Conservation (phyloP, 1,139 yeast species). For the Blastobotrys serpentis region DNA sequence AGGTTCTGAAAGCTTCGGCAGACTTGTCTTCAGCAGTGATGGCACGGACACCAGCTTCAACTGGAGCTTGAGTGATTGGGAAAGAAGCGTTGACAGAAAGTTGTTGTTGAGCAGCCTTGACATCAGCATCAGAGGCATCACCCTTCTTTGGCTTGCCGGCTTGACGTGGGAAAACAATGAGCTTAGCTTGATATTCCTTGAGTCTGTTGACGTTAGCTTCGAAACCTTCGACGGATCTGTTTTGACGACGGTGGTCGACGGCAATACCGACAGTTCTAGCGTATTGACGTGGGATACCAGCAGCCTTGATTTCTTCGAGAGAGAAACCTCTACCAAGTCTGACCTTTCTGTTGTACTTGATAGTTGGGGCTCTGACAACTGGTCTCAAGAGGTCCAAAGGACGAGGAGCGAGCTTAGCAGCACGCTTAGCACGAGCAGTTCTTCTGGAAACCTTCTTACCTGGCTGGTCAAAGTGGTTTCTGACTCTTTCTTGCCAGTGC, state of each 20-base stretch:
- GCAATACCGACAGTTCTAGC: slow-evolving; percentile 99
- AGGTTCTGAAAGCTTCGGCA: slow-evolving; percentile 80
- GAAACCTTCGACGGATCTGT: slow-evolving; percentile 95
- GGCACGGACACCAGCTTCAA: slow-evolving; percentile 83
- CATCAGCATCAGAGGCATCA: slow-evolving; percentile 64
- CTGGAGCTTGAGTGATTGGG: slow-evolving; percentile 84
- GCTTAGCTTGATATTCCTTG: slow-evolving; percentile 92
- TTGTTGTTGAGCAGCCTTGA: slow-evolving; percentile 69
- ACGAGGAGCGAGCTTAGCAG: slow-evolving; percentile 95
- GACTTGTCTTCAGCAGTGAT: slow-evolving; percentile 79
- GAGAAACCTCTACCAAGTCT: slow-evolving; percentile 99
- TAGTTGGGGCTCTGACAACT: slow-evolving; percentile 96
- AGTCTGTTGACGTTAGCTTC: slow-evolving; percentile 95
- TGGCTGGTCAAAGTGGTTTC: slow-evolving; percentile 99
- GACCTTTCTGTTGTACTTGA: slow-evolving; percentile 98
- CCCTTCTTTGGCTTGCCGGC: slow-evolving; percentile 52
- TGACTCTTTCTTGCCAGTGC: slow-evolving; percentile 99
- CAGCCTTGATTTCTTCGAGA: slow-evolving; percentile 97
- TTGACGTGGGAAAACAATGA: slow-evolving; percentile 94
- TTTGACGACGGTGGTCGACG: slow-evolving; percentile 99
- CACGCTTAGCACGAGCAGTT: slow-evolving; percentile 88
- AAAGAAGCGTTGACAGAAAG: slow-evolving; percentile 71
- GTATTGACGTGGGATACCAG: slow-evolving; percentile 89
- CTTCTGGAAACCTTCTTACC: slow-evolving; percentile 98
- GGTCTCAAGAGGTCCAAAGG: slow-evolving; percentile 97